phyloP scores from a whole-genome alignment of 1,284 basidiomycete species.

The Leccinum subfulvum region DNA sequence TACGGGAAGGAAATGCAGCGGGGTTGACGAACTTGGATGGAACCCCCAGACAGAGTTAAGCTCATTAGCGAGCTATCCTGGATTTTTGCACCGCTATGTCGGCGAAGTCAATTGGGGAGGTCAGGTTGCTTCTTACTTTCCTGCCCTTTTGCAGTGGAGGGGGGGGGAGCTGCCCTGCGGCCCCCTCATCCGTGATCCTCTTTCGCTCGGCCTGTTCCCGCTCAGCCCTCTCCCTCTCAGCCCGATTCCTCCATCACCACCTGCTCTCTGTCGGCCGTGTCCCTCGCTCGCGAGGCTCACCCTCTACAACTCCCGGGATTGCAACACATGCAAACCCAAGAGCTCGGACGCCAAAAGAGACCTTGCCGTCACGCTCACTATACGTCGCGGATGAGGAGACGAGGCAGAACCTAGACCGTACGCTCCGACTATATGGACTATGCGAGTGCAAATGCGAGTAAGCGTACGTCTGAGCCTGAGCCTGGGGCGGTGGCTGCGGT shows the following conservation, averaged over 20 bases:
- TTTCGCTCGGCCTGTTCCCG: background rate
- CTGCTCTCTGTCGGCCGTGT: conserved; percentile 20
- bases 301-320: conserved; percentile 26
- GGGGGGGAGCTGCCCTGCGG: too few relatives aligned
- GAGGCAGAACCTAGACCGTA: conserved; percentile 26
- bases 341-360: conserved; percentile 26
- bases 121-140: conserved; percentile 3
- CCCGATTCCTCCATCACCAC: conserved; percentile 7
- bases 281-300: conserved; percentile 18
- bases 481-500: background rate
- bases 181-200: too few relatives aligned
- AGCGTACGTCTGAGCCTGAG: background rate
- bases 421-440: conserved; percentile 25
- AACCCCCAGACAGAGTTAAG: conserved; percentile 32
- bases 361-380: conserved; percentile 30
- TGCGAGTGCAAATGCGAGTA: background rate
- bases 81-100: conserved; percentile 22
- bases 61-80: conserved; percentile 20
- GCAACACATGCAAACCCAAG: conserved; percentile 18
- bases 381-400: conserved; percentile 25
- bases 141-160: background rate
- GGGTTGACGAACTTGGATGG: conserved; percentile 31
- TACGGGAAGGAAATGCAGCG: conserved; percentile 26
- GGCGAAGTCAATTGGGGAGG: too few relatives aligned
- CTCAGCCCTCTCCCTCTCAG: conserved; percentile 16